Percentiles rank a stretch among this genome's conserved stretches.
phyloP scores from a whole-genome alignment of 345 rosid genomes.

The Nasturtium officinale region DNA sequence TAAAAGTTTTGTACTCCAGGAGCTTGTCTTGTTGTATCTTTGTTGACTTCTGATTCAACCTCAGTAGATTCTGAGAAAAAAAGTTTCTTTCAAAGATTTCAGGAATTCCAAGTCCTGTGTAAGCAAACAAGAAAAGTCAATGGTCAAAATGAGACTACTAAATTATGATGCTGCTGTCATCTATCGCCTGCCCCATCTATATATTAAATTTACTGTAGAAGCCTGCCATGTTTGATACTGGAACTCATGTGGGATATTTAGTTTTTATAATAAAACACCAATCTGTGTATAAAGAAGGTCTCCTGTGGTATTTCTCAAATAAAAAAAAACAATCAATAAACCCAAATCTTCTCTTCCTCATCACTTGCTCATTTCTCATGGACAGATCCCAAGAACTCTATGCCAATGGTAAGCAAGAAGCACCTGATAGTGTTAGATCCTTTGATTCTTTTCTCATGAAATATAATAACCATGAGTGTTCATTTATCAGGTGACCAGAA shows the following conservation, averaged over 20 bases:
- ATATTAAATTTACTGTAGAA: not conserved
- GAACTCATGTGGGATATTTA: constrained; percentile 16
- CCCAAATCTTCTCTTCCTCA: not conserved
- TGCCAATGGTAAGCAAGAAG: constrained; percentile 29
- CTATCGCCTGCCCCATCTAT: not conserved
- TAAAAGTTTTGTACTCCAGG: not conserved
- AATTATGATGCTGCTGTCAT: not conserved
- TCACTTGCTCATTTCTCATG: constrained; percentile 23
- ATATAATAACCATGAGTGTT: constrained; percentile 16
- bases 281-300: constrained; percentile 1
- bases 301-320: not conserved
- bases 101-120: constrained; percentile 26
- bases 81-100: not conserved
- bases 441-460: not conserved
- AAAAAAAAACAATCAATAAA: not conserved
- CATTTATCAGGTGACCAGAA: constrained; percentile 34
- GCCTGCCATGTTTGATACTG: not conserved
- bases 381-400: constrained; percentile 31
- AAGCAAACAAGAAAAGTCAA: constrained; percentile 27
- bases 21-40: not conserved
- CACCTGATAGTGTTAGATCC: not conserved
- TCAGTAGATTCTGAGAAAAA: not conserved
- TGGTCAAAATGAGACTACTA: constrained; percentile 35
- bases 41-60: constrained; percentile 18
- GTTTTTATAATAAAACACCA: not conserved